phyloP scores from a whole-genome alignment of 2,329 filamentous ascomycete genomes.

The Xylaria sp. region DNA sequence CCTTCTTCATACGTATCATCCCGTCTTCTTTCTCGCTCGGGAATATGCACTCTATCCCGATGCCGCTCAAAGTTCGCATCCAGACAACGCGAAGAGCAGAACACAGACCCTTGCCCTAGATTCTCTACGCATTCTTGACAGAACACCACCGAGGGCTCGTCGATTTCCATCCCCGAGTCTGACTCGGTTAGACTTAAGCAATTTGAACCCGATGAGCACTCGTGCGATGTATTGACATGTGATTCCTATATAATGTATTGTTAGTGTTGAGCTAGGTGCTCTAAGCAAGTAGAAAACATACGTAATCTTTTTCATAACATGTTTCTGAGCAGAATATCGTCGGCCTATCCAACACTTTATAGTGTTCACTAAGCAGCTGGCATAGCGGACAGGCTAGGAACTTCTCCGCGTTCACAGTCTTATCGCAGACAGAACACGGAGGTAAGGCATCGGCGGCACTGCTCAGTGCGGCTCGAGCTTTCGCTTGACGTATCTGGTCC shows the following conservation, averaged over 20 bases:
- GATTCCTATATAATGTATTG: conserved; percentile 48
- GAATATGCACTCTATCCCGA: conserved; percentile 51
- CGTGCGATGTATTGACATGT: conserved; percentile 55
- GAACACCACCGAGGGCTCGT: conserved; percentile 49
- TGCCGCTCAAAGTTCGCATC: conserved; percentile 55
- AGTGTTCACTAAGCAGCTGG: conserved; percentile 54
- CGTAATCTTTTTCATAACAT: conserved; percentile 56
- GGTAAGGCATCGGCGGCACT: conserved; percentile 52
- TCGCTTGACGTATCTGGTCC: conserved; percentile 55
- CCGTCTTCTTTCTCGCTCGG: conserved; percentile 43
- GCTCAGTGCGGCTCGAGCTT: conserved; percentile 51
- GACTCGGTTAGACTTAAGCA: conserved; percentile 56
- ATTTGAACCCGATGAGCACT: conserved; percentile 55
- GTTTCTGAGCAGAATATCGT: conserved; percentile 59
- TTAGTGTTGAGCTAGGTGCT: conserved; percentile 41
- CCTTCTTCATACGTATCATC: conserved; percentile 46
- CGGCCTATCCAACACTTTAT: conserved; percentile 52
- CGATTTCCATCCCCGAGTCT: conserved; percentile 54
- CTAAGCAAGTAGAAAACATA: conserved; percentile 48
- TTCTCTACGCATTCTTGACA: conserved; percentile 57
- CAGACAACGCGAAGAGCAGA: conserved; percentile 59
- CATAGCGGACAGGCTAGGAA: conserved; percentile 59
- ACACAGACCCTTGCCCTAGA: conserved; percentile 53
- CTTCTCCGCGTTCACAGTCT: conserved; percentile 50
- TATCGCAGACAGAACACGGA: conserved; percentile 55